These are phyloP conservation scores for Aquilaria sinensis DNA, from an alignment of 345 rosid species.

Conservation along the genomic window DNA sequence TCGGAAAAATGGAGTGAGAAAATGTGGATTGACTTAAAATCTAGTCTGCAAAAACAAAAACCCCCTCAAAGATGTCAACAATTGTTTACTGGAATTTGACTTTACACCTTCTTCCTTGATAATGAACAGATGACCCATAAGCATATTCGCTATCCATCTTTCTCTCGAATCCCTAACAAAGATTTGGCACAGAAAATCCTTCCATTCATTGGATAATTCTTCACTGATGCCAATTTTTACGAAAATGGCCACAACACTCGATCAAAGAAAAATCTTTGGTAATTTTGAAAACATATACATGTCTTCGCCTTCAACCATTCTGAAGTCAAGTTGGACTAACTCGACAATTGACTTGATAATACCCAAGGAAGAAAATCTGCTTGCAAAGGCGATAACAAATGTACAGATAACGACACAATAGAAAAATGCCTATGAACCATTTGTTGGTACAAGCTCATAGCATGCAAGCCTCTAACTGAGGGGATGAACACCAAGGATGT, in stretches of 20 bases:
- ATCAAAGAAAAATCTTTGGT: slow-evolving; percentile 1
- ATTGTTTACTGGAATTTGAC: neutral
- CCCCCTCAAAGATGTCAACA: slow-evolving; percentile 33
- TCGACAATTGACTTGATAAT: too few species aligned
- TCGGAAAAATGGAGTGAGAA: slow-evolving; percentile 2
- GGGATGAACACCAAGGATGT: too few species aligned
- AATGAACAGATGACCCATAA: slow-evolving; percentile 60
- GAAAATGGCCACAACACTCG: slow-evolving; percentile 34
- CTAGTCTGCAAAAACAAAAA: slow-evolving; percentile 44
- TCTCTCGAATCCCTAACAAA: slow-evolving; percentile 43
- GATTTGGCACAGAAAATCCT: slow-evolving; percentile 59
- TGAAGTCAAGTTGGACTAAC: too few species aligned
- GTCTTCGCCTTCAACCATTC: too few species aligned
- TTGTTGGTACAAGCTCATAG: too few species aligned
- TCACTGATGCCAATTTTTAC: slow-evolving; percentile 49
- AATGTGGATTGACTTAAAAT: slow-evolving; percentile 26
- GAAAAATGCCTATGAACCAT: too few species aligned
- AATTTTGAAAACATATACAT: too few species aligned
- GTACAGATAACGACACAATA: too few species aligned
- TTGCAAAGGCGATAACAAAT: too few species aligned
- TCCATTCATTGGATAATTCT: slow-evolving; percentile 60
- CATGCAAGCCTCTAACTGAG: too few species aligned
- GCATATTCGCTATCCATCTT: slow-evolving; percentile 83
- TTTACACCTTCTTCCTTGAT: slow-evolving; percentile 15
- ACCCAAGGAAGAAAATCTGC: too few species aligned